phyloP scores from a whole-genome alignment of 805 yeast species.

The Metschnikowia arizonensis region DNA sequence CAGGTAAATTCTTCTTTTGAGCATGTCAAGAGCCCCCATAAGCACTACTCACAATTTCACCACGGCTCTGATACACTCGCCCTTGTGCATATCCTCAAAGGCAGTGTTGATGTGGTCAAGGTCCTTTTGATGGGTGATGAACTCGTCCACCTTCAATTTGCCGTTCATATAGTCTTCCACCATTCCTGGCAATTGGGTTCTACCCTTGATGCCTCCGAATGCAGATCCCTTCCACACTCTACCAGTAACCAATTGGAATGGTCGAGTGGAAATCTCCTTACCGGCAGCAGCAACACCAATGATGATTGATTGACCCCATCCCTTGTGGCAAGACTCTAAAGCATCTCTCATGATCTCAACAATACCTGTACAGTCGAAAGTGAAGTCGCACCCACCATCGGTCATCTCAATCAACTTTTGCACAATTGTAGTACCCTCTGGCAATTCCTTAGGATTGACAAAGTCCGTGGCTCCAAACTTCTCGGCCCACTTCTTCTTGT shows the following conservation, averaged over 20 bases:
- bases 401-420: conserved; percentile 82
- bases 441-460: conserved; percentile 75
- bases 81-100: conserved; percentile 91
- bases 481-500: conserved; percentile 78
- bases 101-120: conserved; percentile 80
- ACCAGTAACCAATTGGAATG: conserved; percentile 98
- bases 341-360: conserved; percentile 94
- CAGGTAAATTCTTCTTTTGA: background rate
- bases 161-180: conserved; percentile 84
- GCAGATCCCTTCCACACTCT: conserved; percentile 99
- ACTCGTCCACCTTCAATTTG: conserved; percentile 84
- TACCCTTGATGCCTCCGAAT: conserved; percentile 98
- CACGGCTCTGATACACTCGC: conserved; percentile 93
- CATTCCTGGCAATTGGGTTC: conserved; percentile 87
- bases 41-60: conserved; percentile 44
- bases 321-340: conserved; percentile 95
- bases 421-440: conserved; percentile 72
- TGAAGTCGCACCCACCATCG: conserved; percentile 94
- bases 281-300: conserved; percentile 99
- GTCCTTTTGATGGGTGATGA: conserved; percentile 84
- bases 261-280: conserved; percentile 92
- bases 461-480: conserved; percentile 96
- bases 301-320: conserved; percentile 95
- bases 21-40: conserved; percentile 9
- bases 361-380: conserved; percentile 98